Base-by-base conservation (phyloP, 2,329 filamentous ascomycete species). In the Dothideomycetidae sp. region DNA sequence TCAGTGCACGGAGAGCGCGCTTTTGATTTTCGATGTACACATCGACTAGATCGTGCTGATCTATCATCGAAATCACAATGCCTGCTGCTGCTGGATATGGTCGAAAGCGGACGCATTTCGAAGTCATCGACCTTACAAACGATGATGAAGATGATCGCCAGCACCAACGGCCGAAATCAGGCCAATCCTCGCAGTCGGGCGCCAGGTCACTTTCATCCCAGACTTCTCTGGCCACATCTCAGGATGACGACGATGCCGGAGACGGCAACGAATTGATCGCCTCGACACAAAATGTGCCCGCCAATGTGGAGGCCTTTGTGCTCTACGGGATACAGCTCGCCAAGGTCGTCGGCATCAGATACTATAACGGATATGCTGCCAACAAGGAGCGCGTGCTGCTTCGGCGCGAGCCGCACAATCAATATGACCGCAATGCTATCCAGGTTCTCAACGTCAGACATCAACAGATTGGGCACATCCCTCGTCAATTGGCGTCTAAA, bases 391-490 rank as follows among this genome's bases (percentile, higher is more conserved):
- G 69, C 37, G 73, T 82, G 2, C 55, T 76, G 32, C 60, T 78
- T 37, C 63, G 61, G 23, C 64, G 81, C 50, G 78, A 88, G 50
- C 76, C 79, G 2, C 50, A 56, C 1, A 88, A 88, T 49, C 63
- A 59, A 45, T 57, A 55, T 35, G 42, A 41, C 11, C 31, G 33
- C 16, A 43, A 43, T 30, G 34, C 37, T n/a, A 64, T 64, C 53
- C 34, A 50, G 42, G 72, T 92, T 1, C 68, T 81, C 48, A 92
- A 90, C 54, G 81, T 86, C 10, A 70, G 80, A 50, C 70, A 73
- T 11, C 54, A 57, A 5, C 83, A 92, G 50, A 81, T 93, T 48
- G 84, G 84, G 1, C 83, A 93, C 56, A 64, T 93, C 29, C 78
- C 81, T 5, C 66, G 73, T 10, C 64, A 59, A 1, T 51, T 83